Conservation (phyloP, 2,329 filamentous ascomycete species). For the Metarhizium anisopliae region DNA sequence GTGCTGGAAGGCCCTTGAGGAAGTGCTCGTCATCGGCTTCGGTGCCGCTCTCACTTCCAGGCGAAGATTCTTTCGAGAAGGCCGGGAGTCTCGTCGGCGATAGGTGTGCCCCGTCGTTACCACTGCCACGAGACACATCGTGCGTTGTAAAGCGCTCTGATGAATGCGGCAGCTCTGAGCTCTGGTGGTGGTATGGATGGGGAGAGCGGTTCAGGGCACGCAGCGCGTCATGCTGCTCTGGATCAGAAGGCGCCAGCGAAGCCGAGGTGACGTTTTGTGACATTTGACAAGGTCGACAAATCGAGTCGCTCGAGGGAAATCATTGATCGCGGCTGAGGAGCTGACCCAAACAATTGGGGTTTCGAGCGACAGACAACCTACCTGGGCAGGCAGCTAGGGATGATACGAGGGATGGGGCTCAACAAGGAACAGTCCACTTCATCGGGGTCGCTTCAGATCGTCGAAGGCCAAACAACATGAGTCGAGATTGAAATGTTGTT, state of each 20-base stretch:
- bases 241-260: constrained; percentile 21
- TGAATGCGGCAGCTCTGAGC: constrained; percentile 44
- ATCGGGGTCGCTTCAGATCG: neutral
- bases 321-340: constrained; percentile 4
- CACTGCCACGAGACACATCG: constrained; percentile 5
- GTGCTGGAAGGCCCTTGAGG: constrained; percentile 75
- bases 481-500: neutral
- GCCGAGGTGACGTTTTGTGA: constrained; percentile 30
- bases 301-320: constrained; percentile 9
- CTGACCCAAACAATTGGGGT: neutral
- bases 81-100: constrained; percentile 17
- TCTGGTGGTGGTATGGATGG: constrained; percentile 57
- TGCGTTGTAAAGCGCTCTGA: constrained; percentile 28
- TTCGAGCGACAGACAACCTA: neutral
- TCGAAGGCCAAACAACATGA: neutral
- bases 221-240: constrained; percentile 29
- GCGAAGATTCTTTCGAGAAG: constrained; percentile 43
- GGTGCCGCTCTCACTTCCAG: constrained; percentile 80
- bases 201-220: constrained; percentile 52
- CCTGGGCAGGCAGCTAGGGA: neutral
- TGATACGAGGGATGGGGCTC: neutral
- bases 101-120: constrained; percentile 12
- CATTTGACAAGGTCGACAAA: constrained; percentile 23
- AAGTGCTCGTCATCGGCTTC: constrained; percentile 93
- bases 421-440: neutral